Evolutionary conservation across 176 grass and related monocot genomes (phyloP).

Genomic region (Chloris gayana): DNA sequence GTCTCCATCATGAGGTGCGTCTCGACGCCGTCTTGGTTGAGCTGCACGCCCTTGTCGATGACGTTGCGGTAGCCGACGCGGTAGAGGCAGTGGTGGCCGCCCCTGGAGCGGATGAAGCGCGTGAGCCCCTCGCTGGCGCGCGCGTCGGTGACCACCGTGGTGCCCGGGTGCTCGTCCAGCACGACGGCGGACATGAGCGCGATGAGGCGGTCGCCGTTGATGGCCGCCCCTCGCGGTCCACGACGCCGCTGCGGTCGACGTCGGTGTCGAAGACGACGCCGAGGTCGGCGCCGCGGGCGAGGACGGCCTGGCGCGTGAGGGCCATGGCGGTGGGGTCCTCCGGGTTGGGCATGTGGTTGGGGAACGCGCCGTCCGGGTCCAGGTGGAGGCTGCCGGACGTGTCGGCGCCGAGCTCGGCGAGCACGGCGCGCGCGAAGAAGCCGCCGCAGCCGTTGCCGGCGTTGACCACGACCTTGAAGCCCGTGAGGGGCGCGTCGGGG

Average conservation of each 20-base stretch:
- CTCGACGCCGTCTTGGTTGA: constrained; percentile 70
- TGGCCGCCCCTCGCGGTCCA: constrained; percentile 49
- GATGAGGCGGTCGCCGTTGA: constrained; percentile 85
- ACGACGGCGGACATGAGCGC: constrained; percentile 77
- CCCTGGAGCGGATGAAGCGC: constrained; percentile 74
- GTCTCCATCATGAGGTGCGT: constrained; percentile 95
- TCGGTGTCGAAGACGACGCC: constrained; percentile 90
- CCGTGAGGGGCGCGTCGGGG: constrained; percentile 58
- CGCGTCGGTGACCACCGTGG: constrained; percentile 76
- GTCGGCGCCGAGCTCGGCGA: constrained; percentile 77
- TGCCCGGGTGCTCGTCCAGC: constrained; percentile 71
- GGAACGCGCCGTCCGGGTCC: constrained; percentile 78
- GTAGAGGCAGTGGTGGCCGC: constrained; percentile 78
- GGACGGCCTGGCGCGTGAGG: constrained; percentile 56
- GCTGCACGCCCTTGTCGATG: constrained; percentile 64
- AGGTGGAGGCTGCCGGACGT: constrained; percentile 79
- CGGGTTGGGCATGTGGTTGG: constrained; percentile 85
- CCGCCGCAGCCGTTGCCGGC: constrained; percentile 85
- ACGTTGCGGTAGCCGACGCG: constrained; percentile 89
- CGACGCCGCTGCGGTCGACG: constrained; percentile 86
- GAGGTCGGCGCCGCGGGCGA: constrained; percentile 60
- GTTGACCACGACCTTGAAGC: constrained; percentile 79
- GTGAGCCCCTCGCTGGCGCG: constrained; percentile 65
- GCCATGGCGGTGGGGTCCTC: constrained; percentile 79
- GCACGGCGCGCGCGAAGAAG: constrained; percentile 77